Base-by-base conservation (phyloP, 2,329 filamentous ascomycete genomes). In the Clathrospora elynae region DNA sequence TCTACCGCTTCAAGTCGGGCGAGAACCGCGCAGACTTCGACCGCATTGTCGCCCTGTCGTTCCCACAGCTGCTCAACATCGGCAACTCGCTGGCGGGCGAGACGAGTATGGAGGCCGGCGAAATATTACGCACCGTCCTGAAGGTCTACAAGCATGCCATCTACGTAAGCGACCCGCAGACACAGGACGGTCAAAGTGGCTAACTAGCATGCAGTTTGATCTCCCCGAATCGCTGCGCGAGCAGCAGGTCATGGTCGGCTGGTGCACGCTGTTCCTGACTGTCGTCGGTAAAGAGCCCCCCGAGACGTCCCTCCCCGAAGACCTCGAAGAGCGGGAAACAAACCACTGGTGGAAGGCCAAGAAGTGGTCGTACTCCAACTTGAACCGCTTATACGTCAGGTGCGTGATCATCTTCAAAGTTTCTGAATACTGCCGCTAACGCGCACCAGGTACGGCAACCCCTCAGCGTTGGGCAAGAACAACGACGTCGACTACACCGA, bases 261-360 rank as follows among this genome's bases (percentile, higher is more conserved):
- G 93, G 93, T 97, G 92, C 72, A 92, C 91, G 16, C 81, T 99
- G 47, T 97, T 99, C 76, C 77, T 99, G 56, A 85, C 87, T 49
- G 89, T 95, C 36, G 88, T 97, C 23, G 85, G 86, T 57, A 97
- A 97, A 73, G 76, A 85, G 14, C 84, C 88, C 23, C 93, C 93
- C 4, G 80, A 87, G 42, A 84, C 79, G 57, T 86, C 91, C 23
- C 85, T 97, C 80, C 71, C 78, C 44, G 90, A 95, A 47, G 88
- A 88, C 48, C 75, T 86, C 37, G 84, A 89, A 45, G 92, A 97
- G 66, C 84, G 93, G 44, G 93, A 97, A 72, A 82, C 86, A 62
- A 91, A 96, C 68, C 90, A 96, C 71, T 99, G 93, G 92, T 99
- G 92, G 92, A 99, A 97, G 78, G 88, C 91, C 53, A 97, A 97